Percentiles rank a stretch among this genome's conserved stretches.
phyloP scores from a whole-genome alignment of 2,329 filamentous ascomycete species.

The Truncatella angustata region DNA sequence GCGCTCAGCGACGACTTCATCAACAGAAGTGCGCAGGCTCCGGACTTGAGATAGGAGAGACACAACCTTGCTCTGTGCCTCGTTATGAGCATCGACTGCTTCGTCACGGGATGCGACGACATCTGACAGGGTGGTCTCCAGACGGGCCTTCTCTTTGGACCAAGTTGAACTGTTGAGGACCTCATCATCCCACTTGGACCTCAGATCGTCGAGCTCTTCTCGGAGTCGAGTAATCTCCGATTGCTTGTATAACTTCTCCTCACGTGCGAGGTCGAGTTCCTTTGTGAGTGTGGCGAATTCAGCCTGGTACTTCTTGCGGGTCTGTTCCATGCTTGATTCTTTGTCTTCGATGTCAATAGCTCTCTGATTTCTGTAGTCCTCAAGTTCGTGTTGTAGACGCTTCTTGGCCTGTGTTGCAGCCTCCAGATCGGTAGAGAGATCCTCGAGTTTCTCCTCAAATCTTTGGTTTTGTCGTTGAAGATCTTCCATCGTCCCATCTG shows the following conservation, averaged over 20 bases:
- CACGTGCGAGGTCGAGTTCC: conserved; percentile 89
- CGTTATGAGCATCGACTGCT: conserved; percentile 87
- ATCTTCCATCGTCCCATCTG: conserved; percentile 84
- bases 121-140: conserved; percentile 87
- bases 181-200: conserved; percentile 97
- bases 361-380: conserved; percentile 92
- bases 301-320: conserved; percentile 92
- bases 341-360: conserved; percentile 97
- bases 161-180: conserved; percentile 96
- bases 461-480: conserved; percentile 86
- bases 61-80: conserved; percentile 91
- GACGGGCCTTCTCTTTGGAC: conserved; percentile 93
- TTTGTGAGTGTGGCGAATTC: conserved; percentile 88
- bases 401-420: conserved; percentile 86
- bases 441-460: conserved; percentile 87
- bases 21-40: conserved; percentile 75
- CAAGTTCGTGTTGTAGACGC: conserved; percentile 91
- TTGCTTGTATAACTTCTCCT: conserved; percentile 83
- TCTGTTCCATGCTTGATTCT: conserved; percentile 93
- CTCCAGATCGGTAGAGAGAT: conserved; percentile 85
- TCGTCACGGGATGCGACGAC: conserved; percentile 91
- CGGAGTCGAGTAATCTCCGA: conserved; percentile 83
- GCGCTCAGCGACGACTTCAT: conserved; percentile 82
- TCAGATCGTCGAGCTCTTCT: conserved; percentile 93
- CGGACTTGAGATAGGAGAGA: conserved; percentile 87